Evolutionary conservation across 2,329 filamentous ascomycete genomes (phyloP), one percentile per base, ranked within the genome.

Genomic region (Penicillium hesseltinei): DNA sequence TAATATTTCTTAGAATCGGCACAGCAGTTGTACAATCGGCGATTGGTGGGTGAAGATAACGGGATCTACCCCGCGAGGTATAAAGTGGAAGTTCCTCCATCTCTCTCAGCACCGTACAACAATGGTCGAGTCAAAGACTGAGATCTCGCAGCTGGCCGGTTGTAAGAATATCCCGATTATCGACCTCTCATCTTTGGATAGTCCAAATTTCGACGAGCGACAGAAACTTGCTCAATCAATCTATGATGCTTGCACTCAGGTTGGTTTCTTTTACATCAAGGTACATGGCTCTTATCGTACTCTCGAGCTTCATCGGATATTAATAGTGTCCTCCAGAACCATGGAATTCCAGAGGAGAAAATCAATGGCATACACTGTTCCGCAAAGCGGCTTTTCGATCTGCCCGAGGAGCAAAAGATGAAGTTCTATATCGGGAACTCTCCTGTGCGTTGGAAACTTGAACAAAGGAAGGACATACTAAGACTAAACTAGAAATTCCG

Each of bases 241-340:
- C 17, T 71, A 75, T 8, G 75, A 60, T 40, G 68, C 65, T 1
- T 71, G 78, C 74, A 42, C 75, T 67, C 23, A 72, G 63, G 57
- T 77, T 40, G 77, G 79, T 4, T 81, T 80, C 63, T 80, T 82
- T 65, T 79, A 80, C 31, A 65, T 76, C 57, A 68, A 75, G 55
- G 57, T 68, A 58, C 51, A 48, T 4, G n/a, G 19, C 4, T 19
- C 11, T n/a, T 11, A 6, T 13, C 5, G n/a, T 15, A 5, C 8
- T 1, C 1, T 13, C 1, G 10, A 23, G 5, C 13, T 1, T 8
- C 7, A 7, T 19, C 42, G 2, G 11, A 3, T 29, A 21, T 10
- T 45, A 15, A 44, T 5, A 2, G 1, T 19, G 15, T 8, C 1
- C 6, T 17, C 5, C 11, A 69, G 67, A 66, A 67, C 45, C 66